Evolutionary conservation across 2,329 filamentous ascomycete genomes (phyloP).

Genomic region (Botrytis tulipae): DNA sequence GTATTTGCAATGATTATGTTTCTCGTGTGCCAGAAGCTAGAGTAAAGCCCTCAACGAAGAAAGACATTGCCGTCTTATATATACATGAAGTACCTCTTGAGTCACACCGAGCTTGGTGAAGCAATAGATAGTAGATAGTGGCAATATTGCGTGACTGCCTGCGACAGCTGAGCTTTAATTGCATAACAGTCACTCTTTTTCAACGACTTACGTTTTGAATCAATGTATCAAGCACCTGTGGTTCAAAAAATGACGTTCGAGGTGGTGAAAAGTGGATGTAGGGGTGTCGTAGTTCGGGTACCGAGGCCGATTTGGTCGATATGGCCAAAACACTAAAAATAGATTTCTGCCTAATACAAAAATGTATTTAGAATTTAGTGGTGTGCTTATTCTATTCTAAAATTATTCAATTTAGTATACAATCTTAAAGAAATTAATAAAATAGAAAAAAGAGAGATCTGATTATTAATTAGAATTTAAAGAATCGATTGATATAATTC

Average conservation of each 20-base stretch:
- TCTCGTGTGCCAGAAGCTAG: neutral
- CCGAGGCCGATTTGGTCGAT: too few relatives aligned
- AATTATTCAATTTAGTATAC: too few relatives aligned
- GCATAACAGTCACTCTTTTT: neutral
- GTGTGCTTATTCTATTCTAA: too few relatives aligned
- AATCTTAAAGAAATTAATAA: too few relatives aligned
- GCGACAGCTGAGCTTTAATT: neutral
- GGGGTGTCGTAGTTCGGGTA: neutral
- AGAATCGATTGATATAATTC: too few relatives aligned
- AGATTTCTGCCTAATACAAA: too few relatives aligned
- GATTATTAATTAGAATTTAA: too few relatives aligned
- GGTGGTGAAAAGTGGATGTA: neutral
- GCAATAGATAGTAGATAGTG: neutral
- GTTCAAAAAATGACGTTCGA: neutral
- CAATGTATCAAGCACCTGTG: neutral
- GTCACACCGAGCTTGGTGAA: neutral
- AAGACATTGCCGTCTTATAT: neutral
- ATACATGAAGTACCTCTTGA: neutral
- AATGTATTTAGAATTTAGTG: too few relatives aligned
- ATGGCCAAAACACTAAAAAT: too few relatives aligned
- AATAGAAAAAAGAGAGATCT: too few relatives aligned
- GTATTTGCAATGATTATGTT: accelerated
- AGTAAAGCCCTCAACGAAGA: neutral
- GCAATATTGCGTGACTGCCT: neutral
- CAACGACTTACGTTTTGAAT: neutral